phyloP scores from a whole-genome alignment of 139 green algal genomes.

The Nannochloris sp. region DNA sequence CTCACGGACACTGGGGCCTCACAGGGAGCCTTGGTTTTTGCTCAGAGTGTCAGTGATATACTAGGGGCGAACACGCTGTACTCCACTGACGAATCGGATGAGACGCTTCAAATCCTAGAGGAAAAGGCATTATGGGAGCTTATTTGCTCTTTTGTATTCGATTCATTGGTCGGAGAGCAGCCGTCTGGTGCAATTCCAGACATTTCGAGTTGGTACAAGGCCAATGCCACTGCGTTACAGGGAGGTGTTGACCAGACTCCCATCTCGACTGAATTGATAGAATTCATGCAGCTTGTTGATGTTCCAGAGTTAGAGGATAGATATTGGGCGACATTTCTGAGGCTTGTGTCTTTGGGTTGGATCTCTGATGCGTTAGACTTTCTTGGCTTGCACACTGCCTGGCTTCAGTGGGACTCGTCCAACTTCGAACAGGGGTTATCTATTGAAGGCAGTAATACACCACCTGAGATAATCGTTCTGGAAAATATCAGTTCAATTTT shows the following conservation, averaged over 20 bases:
- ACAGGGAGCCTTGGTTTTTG: not conserved
- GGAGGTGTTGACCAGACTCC: not conserved
- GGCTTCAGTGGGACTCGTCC: conserved; percentile 17
- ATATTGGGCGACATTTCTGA: not conserved
- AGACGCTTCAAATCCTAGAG: conserved; percentile 14
- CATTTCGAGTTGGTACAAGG: conserved; percentile 15
- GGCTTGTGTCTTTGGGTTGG: conserved; percentile 46
- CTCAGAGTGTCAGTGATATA: conserved; percentile 3
- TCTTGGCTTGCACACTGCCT: conserved; percentile 44
- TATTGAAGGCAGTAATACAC: not conserved
- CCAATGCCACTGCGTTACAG: conserved; percentile 10
- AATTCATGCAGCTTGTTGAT: not conserved
- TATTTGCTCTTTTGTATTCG: conserved; percentile 26
- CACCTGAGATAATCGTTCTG: conserved; percentile 10
- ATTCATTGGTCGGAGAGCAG: not conserved
- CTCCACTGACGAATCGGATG: conserved; percentile 1
- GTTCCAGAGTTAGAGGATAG: not conserved
- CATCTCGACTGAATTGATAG: not conserved
- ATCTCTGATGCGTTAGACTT: conserved; percentile 38
- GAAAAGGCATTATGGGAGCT: conserved; percentile 31
- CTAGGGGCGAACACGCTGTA: not conserved
- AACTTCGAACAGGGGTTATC: not conserved
- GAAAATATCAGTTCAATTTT: conserved; percentile 23
- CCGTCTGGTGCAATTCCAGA: not conserved
- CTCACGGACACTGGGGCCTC: conserved; percentile 3